phyloP scores from a whole-genome alignment of 768 basidiomycete species.

The Termitomyces sp. region DNA sequence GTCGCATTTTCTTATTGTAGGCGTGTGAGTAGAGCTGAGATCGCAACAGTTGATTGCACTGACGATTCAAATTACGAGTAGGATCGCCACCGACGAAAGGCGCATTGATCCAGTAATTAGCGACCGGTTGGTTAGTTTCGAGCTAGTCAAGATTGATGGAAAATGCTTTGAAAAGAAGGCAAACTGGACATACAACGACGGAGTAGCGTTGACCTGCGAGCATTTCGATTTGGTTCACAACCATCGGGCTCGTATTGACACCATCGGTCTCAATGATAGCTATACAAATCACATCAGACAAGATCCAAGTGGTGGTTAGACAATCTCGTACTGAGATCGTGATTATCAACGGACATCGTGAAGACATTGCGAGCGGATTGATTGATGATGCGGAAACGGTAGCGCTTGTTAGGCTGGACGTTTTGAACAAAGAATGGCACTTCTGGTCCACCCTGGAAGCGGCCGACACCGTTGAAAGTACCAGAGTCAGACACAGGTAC shows the following conservation, averaged over 20 bases:
- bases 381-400: slow-evolving; percentile 53
- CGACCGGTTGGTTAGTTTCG: slow-evolving; percentile 33
- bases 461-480: slow-evolving; percentile 45
- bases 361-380: slow-evolving; percentile 45
- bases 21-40: not conserved
- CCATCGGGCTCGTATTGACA: slow-evolving; percentile 16
- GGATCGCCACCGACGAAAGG: slow-evolving; percentile 22
- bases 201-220: slow-evolving; percentile 45
- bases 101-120: slow-evolving; percentile 39
- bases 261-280: slow-evolving; percentile 36
- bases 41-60: not conserved
- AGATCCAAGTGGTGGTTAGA: not conserved
- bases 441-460: slow-evolving; percentile 36
- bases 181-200: slow-evolving; percentile 21
- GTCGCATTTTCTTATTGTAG: slow-evolving; percentile 24
- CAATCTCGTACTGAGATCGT: slow-evolving; percentile 18
- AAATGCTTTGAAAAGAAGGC: not conserved
- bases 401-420: slow-evolving; percentile 31
- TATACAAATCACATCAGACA: not conserved
- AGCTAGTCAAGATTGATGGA: slow-evolving; percentile 16
- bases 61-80: slow-evolving; percentile 19
- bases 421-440: slow-evolving; percentile 33
- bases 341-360: slow-evolving; percentile 35
- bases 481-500: slow-evolving; percentile 33
- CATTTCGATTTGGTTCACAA: slow-evolving; percentile 33